phyloP scores from a whole-genome alignment of 1,139 yeast genomes.

The Taphrina confusa region DNA sequence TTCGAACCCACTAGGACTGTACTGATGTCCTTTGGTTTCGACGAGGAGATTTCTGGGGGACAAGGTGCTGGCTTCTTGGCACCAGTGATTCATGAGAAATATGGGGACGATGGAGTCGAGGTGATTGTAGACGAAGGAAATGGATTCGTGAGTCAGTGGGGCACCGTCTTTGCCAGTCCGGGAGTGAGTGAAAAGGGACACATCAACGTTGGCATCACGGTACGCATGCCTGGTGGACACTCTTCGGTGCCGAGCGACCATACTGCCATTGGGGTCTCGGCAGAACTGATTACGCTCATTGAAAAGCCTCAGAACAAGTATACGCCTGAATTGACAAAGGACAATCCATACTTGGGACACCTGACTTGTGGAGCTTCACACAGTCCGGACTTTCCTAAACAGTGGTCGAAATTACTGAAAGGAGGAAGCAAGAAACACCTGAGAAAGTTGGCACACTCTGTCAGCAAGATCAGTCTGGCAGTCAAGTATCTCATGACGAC shows the following conservation, averaged over 20 bases:
- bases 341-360: slow-evolving; percentile 15
- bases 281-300: slow-evolving; percentile 50
- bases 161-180: slow-evolving; percentile 58
- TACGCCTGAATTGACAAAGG: slow-evolving; percentile 7
- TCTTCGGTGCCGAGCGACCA: slow-evolving; percentile 72
- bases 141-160: slow-evolving; percentile 49
- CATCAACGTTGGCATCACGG: slow-evolving; percentile 53
- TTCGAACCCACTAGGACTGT: slow-evolving; percentile 60
- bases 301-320: slow-evolving; percentile 26
- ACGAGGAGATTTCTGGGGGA: slow-evolving; percentile 68
- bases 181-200: slow-evolving; percentile 70
- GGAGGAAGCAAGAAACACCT: not conserved
- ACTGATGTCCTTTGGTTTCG: slow-evolving; percentile 66
- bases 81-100: slow-evolving; percentile 52
- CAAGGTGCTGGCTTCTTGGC: slow-evolving; percentile 57
- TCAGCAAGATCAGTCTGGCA: not conserved
- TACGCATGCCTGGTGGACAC: slow-evolving; percentile 69
- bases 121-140: slow-evolving; percentile 68
- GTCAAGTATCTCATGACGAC: slow-evolving; percentile 57
- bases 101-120: slow-evolving; percentile 60
- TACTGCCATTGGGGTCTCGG: slow-evolving; percentile 70
- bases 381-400: slow-evolving; percentile 13
- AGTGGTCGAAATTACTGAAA: slow-evolving; percentile 10
- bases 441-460: slow-evolving; percentile 5
- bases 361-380: slow-evolving; percentile 25